phyloP scores from a whole-genome alignment of 495 filamentous ascomycete genomes.

The Penicillium daleae region DNA sequence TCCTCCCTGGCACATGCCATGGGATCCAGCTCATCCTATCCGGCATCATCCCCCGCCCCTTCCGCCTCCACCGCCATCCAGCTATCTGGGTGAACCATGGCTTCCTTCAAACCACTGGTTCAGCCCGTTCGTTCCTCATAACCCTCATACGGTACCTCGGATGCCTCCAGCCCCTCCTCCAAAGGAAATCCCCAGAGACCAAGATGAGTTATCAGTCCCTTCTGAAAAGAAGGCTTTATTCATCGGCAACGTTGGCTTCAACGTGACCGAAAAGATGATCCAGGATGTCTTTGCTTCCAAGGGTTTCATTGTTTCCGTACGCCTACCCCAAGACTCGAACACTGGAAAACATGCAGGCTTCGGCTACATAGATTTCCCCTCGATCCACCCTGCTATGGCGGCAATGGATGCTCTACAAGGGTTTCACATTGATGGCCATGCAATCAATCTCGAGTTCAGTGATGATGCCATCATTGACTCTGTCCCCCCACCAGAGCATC shows the following conservation, averaged over 20 bases:
- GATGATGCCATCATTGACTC: conserved; percentile 35
- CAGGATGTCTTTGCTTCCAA: conserved; percentile 75
- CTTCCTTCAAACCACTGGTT: conserved; percentile 3
- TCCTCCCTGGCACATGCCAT: conserved; percentile 8
- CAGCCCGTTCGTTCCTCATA: neutral
- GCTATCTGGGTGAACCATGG: conserved; percentile 7
- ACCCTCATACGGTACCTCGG: no score
- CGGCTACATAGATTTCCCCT: conserved; percentile 82
- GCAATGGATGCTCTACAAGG: conserved; percentile 78
- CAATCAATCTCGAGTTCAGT: conserved; percentile 87
- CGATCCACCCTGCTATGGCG: conserved; percentile 74
- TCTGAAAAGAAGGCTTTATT: conserved; percentile 79
- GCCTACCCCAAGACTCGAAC: conserved; percentile 83
- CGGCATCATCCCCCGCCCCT: conserved; percentile 20
- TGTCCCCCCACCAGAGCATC: conserved; percentile 14
- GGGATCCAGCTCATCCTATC: conserved; percentile 9
- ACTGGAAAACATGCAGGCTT: conserved; percentile 87
- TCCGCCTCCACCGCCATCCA: conserved; percentile 15
- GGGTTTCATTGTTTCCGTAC: conserved; percentile 70
- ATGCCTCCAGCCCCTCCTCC: conserved; percentile 9
- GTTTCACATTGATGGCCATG: conserved; percentile 73
- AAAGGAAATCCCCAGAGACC: conserved; percentile 2
- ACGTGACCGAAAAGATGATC: conserved; percentile 73
- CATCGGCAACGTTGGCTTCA: conserved; percentile 89
- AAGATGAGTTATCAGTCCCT: neutral